These are phyloP conservation scores for Apiospora kogelbergensis DNA, from an alignment of 2,329 filamentous ascomycete genomes.

Conservation along the genomic window DNA sequence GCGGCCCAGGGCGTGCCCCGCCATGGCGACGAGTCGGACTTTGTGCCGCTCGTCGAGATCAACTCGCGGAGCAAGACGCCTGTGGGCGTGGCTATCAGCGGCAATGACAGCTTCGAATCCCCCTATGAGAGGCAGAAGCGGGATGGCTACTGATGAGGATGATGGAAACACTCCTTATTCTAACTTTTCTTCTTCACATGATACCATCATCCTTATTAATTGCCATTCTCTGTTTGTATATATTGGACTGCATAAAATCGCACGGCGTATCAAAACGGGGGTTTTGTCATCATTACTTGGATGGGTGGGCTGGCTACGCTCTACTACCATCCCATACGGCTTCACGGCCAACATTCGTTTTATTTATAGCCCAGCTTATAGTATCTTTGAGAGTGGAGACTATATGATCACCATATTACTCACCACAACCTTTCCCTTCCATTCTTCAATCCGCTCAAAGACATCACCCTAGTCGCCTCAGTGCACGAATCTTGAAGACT, in stretches of 20 bases:
- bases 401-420: no score
- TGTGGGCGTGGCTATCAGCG: slow-evolving; percentile 4
- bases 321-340: not conserved
- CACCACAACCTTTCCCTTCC: no score
- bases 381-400: no score
- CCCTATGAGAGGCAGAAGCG: not conserved
- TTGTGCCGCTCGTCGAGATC: slow-evolving; percentile 19
- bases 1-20: slow-evolving; percentile 8
- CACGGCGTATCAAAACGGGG: not conserved
- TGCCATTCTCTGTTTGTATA: not conserved
- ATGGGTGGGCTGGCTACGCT: not conserved
- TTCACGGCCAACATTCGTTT: not conserved
- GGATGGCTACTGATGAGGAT: not conserved
- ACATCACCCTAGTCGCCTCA: no score
- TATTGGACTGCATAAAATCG: not conserved
- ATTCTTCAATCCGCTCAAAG: no score
- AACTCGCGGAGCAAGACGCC: not conserved
- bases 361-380: no score
- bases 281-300: not conserved
- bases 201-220: not conserved
- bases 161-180: not conserved
- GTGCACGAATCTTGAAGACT: no score
- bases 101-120: slow-evolving; percentile 5
- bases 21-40: slow-evolving; percentile 20
- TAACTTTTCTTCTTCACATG: not conserved